phyloP scores from a whole-genome alignment of 1,284 basidiomycete genomes.

The Naganishia cerealis region DNA sequence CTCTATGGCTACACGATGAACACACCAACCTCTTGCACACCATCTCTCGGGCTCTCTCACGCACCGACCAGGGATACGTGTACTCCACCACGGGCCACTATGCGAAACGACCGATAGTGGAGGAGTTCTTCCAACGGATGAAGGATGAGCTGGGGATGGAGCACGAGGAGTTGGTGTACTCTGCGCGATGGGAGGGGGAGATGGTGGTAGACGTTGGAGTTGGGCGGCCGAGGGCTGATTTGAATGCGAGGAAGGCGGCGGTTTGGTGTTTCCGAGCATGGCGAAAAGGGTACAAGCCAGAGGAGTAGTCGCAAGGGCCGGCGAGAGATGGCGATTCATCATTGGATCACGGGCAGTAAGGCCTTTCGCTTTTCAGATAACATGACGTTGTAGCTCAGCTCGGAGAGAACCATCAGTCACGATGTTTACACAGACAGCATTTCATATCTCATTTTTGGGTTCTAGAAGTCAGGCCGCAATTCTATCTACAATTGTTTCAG shows the following conservation, averaged over 20 bases:
- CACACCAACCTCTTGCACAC: conserved; percentile 34
- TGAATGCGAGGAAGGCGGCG: conserved; percentile 25
- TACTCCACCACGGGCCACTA: conserved; percentile 32
- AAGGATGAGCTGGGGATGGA: conserved; percentile 19
- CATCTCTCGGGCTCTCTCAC: conserved; percentile 32
- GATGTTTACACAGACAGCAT: too few relatives aligned
- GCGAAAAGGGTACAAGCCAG: conserved; percentile 12
- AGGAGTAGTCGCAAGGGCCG: neutral
- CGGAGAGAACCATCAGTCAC: too few relatives aligned
- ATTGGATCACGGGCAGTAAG: too few relatives aligned
- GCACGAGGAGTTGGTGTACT: conserved; percentile 25
- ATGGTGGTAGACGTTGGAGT: conserved; percentile 30
- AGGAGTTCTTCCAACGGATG: conserved; percentile 26
- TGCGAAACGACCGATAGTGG: conserved; percentile 29
- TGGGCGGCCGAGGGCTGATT: conserved; percentile 6
- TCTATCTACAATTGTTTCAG: neutral
- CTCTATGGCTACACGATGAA: conserved; percentile 33
- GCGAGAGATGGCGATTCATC: too few relatives aligned
- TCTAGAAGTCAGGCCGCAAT: too few relatives aligned
- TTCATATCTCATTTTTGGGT: too few relatives aligned
- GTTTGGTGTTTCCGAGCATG: conserved; percentile 33
- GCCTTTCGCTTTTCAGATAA: too few relatives aligned
- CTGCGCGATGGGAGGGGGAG: conserved; percentile 29
- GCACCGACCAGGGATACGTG: conserved; percentile 17
- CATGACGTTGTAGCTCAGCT: too few relatives aligned